These are phyloP conservation scores for Rosellinia necatrix DNA, from an alignment of 2,329 filamentous ascomycete genomes.

Conservation along the genomic window DNA sequence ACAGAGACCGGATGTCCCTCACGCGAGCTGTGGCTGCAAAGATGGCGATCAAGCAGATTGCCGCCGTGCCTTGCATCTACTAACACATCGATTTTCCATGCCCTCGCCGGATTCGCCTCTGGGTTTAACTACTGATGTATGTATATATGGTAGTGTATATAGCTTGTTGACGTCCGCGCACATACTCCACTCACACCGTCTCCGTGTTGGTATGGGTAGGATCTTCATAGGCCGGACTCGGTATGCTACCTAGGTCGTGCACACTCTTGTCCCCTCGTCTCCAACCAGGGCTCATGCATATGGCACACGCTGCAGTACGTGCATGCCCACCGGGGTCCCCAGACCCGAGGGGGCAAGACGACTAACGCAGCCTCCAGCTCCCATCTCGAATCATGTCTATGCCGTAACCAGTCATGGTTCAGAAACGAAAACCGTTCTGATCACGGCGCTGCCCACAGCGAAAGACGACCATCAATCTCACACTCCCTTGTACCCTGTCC, in stretches of 20 bases:
- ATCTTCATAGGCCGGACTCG: background rate
- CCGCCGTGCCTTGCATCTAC: constrained; percentile 18
- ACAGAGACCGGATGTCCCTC: background rate
- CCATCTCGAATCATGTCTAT: constrained; percentile 15
- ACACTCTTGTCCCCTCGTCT: constrained; percentile 9
- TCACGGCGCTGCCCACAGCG: background rate
- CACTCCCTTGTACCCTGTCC: constrained; percentile 2
- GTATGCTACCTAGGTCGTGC: background rate
- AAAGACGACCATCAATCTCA: background rate
- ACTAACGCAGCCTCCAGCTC: constrained; percentile 22
- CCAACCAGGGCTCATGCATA: constrained; percentile 15
- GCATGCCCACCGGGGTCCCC: constrained; percentile 13
- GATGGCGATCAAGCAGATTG: constrained; percentile 12
- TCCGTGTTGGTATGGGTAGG: constrained; percentile 5
- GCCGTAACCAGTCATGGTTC: background rate
- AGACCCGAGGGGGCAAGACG: constrained; percentile 6
- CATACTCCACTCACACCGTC: constrained; percentile 8
- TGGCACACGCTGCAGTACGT: constrained; percentile 6
- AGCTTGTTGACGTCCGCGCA: constrained; percentile 1
- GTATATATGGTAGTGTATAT: no score
- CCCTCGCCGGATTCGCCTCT: no score
- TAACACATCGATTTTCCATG: no score
- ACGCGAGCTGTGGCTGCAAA: background rate
- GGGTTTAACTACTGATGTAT: constrained; percentile 1
- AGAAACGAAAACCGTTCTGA: background rate